phyloP scores from a whole-genome alignment of 1,139 yeast species.

The Pneumocystis wakefieldiae region DNA sequence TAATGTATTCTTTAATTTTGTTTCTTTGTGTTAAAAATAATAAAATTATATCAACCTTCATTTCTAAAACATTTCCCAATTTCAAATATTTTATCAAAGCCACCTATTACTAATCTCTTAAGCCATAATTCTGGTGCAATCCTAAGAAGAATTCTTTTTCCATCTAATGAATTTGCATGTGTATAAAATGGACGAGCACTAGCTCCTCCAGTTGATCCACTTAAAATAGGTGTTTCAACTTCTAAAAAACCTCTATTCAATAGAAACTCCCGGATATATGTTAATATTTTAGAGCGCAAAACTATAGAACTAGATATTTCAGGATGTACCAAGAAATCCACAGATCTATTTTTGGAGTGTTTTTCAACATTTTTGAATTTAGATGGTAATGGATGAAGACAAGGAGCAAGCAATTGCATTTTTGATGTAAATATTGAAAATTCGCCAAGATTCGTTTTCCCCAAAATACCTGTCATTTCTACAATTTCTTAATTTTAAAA shows the following conservation, averaged over 20 bases:
- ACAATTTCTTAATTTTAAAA: conserved; percentile 20
- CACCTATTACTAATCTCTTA: conserved; percentile 95
- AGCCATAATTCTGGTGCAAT: conserved; percentile 95
- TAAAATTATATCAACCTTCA: conserved; percentile 92
- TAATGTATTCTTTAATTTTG: conserved; percentile 18
- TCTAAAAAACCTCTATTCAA: conserved; percentile 49
- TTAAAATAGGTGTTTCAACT: conserved; percentile 98
- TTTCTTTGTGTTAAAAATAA: conserved; percentile 25
- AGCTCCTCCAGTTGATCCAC: conserved; percentile 98
- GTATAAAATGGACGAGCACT: conserved; percentile 96
- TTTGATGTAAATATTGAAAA: conserved; percentile 46
- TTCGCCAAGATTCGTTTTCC: conserved; percentile 63
- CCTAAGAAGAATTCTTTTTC: conserved; percentile 94
- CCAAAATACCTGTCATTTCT: conserved; percentile 51
- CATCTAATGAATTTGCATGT: conserved; percentile 91
- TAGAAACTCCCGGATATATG: conserved; percentile 44
- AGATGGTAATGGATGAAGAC: conserved; percentile 59
- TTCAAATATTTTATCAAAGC: conserved; percentile 95
- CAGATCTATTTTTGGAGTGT: conserved; percentile 52
- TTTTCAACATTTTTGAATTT: conserved; percentile 39
- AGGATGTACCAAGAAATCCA: conserved; percentile 54
- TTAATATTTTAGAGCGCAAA: conserved; percentile 40
- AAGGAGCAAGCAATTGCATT: conserved; percentile 45
- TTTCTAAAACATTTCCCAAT: conserved; percentile 98
- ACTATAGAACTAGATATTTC: conserved; percentile 36